These are phyloP conservation scores for Pseudofabraea citricarpa DNA, from an alignment of 2,329 filamentous ascomycete genomes.

Conservation along the genomic window DNA sequence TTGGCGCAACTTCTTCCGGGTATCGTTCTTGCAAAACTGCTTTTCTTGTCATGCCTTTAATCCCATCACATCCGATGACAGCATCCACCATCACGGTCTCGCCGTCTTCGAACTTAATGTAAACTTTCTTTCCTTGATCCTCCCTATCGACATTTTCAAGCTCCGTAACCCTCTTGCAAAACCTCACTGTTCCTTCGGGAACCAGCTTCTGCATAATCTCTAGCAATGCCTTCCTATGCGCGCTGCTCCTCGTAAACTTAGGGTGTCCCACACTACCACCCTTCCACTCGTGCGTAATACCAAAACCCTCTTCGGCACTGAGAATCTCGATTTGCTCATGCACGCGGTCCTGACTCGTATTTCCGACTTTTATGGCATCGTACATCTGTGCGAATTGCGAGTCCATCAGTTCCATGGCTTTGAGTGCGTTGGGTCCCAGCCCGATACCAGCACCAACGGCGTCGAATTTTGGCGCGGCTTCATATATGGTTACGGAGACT, in stretches of 20 bases:
- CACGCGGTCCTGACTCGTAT: slow-evolving; percentile 31
- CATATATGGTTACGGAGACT: slow-evolving; percentile 12
- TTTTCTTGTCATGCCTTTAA: slow-evolving; percentile 48
- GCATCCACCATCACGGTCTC: slow-evolving; percentile 33
- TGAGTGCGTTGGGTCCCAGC: slow-evolving; percentile 35
- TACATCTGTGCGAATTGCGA: slow-evolving; percentile 31
- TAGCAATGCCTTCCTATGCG: slow-evolving; percentile 36
- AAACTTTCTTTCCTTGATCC: slow-evolving; percentile 4
- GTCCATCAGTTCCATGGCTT: slow-evolving; percentile 37
- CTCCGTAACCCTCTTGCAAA: slow-evolving; percentile 24
- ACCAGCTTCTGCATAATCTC: slow-evolving; percentile 36
- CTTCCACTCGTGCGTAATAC: slow-evolving; percentile 31
- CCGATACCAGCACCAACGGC: slow-evolving; percentile 28
- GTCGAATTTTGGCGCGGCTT: slow-evolving; percentile 13
- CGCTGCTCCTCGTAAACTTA: slow-evolving; percentile 34
- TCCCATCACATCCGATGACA: slow-evolving; percentile 42
- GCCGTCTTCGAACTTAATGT: slow-evolving; percentile 37
- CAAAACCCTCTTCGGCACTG: slow-evolving; percentile 34
- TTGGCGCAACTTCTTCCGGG: slow-evolving; percentile 21
- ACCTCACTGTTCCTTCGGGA: slow-evolving; percentile 25
- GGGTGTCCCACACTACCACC: slow-evolving; percentile 31
- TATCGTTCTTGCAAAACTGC: slow-evolving; percentile 38
- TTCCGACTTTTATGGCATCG: slow-evolving; percentile 33
- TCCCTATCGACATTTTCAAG: slow-evolving; percentile 11
- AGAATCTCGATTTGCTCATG: slow-evolving; percentile 37